Base-by-base conservation (phyloP, 768 basidiomycete species). In the Lactarius hatsudake region DNA sequence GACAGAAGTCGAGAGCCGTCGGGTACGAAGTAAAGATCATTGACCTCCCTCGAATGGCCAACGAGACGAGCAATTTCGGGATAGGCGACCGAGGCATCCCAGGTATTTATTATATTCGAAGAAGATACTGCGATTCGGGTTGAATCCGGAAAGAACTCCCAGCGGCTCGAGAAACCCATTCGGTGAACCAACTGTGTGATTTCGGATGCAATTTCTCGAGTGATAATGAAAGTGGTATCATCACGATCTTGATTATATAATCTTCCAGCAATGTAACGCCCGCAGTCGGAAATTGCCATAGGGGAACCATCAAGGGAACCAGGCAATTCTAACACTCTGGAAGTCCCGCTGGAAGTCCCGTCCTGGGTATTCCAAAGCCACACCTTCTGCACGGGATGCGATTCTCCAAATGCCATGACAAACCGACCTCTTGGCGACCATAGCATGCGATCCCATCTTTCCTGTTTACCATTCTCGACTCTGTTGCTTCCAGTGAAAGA, bases 401-500 rank as follows among this genome's bases (percentile, higher is more conserved):
- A 6, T 6, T 30, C 30, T 5, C 30, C 26, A 28, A 28, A 2
- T 28, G 1, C 26, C 26, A n/a, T n/a, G 45, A 48, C n/a, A 48
- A 1, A 1, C n/a, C 17, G 45, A n/a, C 45, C n/a, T 48, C n/a
- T n/a, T 1, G 45, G 45, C 10, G 45, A 48, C 45, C 45, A 48
- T n/a, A 0, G 20, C n/a, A 48, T 1, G n/a, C 0, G 0, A 9
- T n/a, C 0, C 45, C 20, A 48, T 3, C 4, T 10, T 48, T n/a
- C n/a, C n/a, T 9, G 9, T n/a, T n/a, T 15, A 48, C 12, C 9
- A 2, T 17, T 15, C n/a, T 3, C 17, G 1, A n/a, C n/a, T 6
- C 17, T 17, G 40, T 1, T 5, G n/a, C 45, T 48, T 10, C 45
- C 40, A 2, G 5, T 45, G 8, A 10, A 48, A 48, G 45, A n/a